Base-by-base conservation (phyloP, 768 basidiomycete species). In the Boletus eberwhitei region DNA sequence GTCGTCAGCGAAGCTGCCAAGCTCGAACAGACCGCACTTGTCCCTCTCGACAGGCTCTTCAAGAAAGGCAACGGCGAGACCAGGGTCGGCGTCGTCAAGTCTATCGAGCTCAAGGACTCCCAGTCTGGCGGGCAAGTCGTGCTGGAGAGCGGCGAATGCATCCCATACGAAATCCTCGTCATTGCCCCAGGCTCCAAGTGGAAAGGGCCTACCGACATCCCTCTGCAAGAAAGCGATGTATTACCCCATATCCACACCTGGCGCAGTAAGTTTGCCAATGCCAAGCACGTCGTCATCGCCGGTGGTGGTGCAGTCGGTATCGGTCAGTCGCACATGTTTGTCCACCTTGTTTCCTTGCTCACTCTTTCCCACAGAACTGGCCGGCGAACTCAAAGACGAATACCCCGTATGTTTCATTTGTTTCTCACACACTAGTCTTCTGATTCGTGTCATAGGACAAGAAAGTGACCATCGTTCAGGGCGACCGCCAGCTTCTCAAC, bases 391-490 rank as follows among this genome's bases (percentile, higher is more conserved):
- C 37, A 70, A 68, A 29, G 76, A 80, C 41, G 61, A 64, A 3
- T 75, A 71, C 50, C 76, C 78, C 5, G 73, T 77, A 56, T 14
- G 73, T 68, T 22, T 16, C 41, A 7, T 7, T 4, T 29, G 13
- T 14, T 17, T 46, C 19, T 34, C 39, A 8, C n/a, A 9, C 16
- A 2, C 9, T 1, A 0, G 2, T 45, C 44, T 41, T 51, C 58
- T 69, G 17, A 71, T 26, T 8, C 34, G 36, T 39, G 8, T 32
- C 37, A 9, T 14, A 69, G 68, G 48, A 59, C 50, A 60, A 70
- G 50, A 84, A 79, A 56, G 75, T 88, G 16, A 85, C 85, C 17
- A 75, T 89, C 43, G 78, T 89, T 11, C 87, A 88, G 12, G 73
- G 76, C 26, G 71, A 76, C n/a, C 48, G 58, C 2, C 66, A 75